Evolutionary conservation across 331 rosid species (phyloP).

Genomic region (Telfairia occidentalis): DNA sequence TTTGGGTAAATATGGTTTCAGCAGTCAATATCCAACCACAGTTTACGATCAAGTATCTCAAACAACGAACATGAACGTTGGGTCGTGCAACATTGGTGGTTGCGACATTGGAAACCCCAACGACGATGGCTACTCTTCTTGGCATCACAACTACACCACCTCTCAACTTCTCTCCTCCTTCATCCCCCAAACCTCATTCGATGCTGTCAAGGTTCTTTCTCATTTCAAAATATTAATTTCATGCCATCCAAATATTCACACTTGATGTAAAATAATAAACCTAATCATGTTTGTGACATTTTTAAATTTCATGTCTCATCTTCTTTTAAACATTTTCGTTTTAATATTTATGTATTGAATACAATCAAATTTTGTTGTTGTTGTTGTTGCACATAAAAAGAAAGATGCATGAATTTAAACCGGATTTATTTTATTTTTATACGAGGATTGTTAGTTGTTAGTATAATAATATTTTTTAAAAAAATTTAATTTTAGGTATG

Average conservation of each 20-base stretch:
- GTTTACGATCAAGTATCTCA: slow-evolving; percentile 15
- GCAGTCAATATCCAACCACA: slow-evolving; percentile 4
- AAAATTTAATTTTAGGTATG: too few species aligned
- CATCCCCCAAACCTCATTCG: slow-evolving; percentile 20
- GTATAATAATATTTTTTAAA: background rate
- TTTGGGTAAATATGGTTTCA: background rate
- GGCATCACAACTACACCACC: slow-evolving; percentile 25
- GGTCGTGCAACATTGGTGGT: slow-evolving; percentile 10
- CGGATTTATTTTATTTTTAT: too few species aligned
- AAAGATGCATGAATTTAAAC: too few species aligned
- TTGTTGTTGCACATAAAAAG: too few species aligned
- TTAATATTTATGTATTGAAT: too few species aligned
- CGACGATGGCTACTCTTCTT: slow-evolving; percentile 13
- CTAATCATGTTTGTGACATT: too few species aligned
- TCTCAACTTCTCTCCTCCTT: slow-evolving; percentile 23
- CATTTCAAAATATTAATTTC: too few species aligned
- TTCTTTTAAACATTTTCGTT: too few species aligned
- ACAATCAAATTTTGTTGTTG: too few species aligned
- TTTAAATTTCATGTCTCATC: too few species aligned
- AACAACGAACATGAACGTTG: slow-evolving; percentile 8
- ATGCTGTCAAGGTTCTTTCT: slow-evolving; percentile 14
- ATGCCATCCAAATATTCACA: too few species aligned
- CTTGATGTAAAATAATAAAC: too few species aligned
- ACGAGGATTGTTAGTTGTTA: background rate
- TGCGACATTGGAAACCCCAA: slow-evolving; percentile 7